Percentiles rank a stretch among this genome's conserved stretches.
These are phyloP conservation scores for Talaromyces sp. DNA, from an alignment of 2,329 filamentous ascomycete species.

Conservation along the genomic window DNA sequence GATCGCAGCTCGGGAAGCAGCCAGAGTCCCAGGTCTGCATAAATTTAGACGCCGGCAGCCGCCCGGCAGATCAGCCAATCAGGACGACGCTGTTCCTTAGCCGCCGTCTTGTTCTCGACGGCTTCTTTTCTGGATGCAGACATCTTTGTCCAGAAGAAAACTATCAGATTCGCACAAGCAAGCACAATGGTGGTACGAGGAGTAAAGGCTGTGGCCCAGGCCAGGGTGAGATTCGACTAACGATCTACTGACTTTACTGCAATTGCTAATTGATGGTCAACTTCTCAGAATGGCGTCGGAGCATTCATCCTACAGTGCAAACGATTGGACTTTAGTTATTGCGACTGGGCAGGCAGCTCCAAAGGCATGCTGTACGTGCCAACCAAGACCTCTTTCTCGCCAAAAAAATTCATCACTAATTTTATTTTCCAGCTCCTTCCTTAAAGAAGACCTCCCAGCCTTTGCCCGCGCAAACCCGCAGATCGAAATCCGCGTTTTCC, in stretches of 20 bases:
- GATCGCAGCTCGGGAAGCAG: slow-evolving; percentile 13
- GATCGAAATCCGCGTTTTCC: slow-evolving; percentile 89
- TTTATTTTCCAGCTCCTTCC: slow-evolving; percentile 64
- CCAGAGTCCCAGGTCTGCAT: neutral
- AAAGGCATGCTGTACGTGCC: slow-evolving; percentile 81
- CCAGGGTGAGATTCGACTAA: slow-evolving; percentile 50
- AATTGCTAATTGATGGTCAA: neutral
- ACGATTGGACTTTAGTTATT: slow-evolving; percentile 93
- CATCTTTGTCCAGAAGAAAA: neutral
- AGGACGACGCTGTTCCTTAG: slow-evolving; percentile 9
- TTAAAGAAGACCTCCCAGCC: slow-evolving; percentile 69
- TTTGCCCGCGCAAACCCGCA: slow-evolving; percentile 82
- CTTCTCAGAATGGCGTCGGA: slow-evolving; percentile 84
- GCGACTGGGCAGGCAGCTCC: slow-evolving; percentile 92
- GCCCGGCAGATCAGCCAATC: slow-evolving; percentile 28
- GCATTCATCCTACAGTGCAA: slow-evolving; percentile 98
- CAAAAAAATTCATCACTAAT: neutral
- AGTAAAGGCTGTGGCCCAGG: slow-evolving; percentile 55
- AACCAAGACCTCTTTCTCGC: neutral
- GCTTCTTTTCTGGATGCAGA: slow-evolving; percentile 4
- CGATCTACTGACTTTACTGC: too few species aligned
- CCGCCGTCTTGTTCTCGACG: slow-evolving; percentile 4
- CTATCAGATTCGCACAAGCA: neutral
- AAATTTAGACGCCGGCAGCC: slow-evolving; percentile 26
- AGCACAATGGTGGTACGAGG: slow-evolving; percentile 46